These are phyloP conservation scores for Rhexocercosporidium sp. DNA, from an alignment of 2,329 filamentous ascomycete genomes.

Conservation along the genomic window DNA sequence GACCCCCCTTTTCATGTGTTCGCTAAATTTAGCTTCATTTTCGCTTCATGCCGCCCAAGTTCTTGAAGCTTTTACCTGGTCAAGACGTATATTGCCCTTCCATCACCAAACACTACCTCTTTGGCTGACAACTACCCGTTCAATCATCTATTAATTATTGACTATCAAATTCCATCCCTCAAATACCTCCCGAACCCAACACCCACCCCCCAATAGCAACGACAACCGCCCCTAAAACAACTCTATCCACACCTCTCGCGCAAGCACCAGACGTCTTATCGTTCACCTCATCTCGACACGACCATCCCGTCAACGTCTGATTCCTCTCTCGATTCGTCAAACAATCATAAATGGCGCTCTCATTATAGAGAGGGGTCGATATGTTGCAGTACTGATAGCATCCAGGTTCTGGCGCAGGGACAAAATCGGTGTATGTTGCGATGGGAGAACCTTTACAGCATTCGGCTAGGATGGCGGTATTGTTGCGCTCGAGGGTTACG, in stretches of 20 bases:
- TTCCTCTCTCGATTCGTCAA: neutral
- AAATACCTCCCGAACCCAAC: neutral
- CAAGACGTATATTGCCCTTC: no score
- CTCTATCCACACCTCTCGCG: neutral
- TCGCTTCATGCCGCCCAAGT: no score
- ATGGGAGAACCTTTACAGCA: neutral
- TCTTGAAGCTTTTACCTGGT: no score
- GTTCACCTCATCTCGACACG: neutral
- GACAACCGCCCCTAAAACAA: neutral
- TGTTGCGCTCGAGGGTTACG: neutral
- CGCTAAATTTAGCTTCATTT: no score
- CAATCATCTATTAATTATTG: no score
- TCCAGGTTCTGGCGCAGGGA: neutral
- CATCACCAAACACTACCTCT: no score
- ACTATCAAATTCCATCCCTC: no score
- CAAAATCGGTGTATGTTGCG: neutral
- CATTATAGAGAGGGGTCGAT: neutral
- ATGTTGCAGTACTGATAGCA: neutral
- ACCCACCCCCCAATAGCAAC: neutral
- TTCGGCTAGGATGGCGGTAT: neutral
- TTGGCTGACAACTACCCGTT: no score
- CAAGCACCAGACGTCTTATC: neutral
- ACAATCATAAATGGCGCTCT: neutral
- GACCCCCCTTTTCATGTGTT: no score
- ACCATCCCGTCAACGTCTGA: neutral